These are phyloP conservation scores for Lecanoromycetidae sp. DNA, from an alignment of 2,329 filamentous ascomycete species.

Conservation along the genomic window DNA sequence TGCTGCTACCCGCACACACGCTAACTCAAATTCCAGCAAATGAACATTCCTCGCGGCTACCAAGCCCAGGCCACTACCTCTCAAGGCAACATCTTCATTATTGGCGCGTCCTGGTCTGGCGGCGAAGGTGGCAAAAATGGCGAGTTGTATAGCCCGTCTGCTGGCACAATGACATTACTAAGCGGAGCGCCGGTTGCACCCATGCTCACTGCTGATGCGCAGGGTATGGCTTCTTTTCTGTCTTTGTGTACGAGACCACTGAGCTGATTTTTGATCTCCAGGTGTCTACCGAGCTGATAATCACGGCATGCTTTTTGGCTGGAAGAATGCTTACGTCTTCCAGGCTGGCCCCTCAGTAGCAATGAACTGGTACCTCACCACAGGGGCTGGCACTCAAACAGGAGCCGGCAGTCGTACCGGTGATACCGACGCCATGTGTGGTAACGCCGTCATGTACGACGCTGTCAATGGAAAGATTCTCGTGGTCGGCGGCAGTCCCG, in stretches of 20 bases:
- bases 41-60: slow-evolving; percentile 41
- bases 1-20: too few relatives aligned
- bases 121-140: slow-evolving; percentile 40
- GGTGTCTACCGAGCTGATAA: slow-evolving; percentile 26
- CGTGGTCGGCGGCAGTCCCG: slow-evolving; percentile 37
- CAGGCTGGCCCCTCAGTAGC: slow-evolving; percentile 43
- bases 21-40: slow-evolving; percentile 19
- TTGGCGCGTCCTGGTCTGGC: slow-evolving; percentile 49
- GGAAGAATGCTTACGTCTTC: slow-evolving; percentile 38
- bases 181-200: slow-evolving; percentile 33
- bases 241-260: too few relatives aligned
- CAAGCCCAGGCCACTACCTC: slow-evolving; percentile 40
- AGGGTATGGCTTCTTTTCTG: too few relatives aligned
- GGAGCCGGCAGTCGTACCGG: slow-evolving; percentile 34
- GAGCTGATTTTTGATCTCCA: too few relatives aligned
- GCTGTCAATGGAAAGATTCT: slow-evolving; percentile 43
- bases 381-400: slow-evolving; percentile 30
- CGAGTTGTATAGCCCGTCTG: slow-evolving; percentile 39
- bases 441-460: slow-evolving; percentile 47
- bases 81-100: slow-evolving; percentile 44
- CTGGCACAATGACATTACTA: slow-evolving; percentile 37
- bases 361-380: slow-evolving; percentile 47
- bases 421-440: slow-evolving; percentile 43
- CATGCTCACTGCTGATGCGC: slow-evolving; percentile 39
- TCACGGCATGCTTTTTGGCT: slow-evolving; percentile 33